phyloP scores from a whole-genome alignment of 2,329 filamentous ascomycete genomes.

The Metarhizium guizhouense region DNA sequence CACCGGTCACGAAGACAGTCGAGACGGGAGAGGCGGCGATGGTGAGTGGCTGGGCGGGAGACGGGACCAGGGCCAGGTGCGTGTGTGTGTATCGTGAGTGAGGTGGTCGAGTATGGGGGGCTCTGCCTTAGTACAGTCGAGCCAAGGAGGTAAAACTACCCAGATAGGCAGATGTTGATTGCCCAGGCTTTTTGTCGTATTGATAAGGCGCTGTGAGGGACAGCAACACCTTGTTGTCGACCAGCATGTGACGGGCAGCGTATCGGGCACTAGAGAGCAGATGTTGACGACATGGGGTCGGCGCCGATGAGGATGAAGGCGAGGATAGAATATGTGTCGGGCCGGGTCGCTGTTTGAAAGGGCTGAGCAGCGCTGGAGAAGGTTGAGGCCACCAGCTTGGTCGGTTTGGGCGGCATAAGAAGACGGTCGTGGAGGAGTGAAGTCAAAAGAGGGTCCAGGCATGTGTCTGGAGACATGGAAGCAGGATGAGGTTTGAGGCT shows the following conservation, averaged over 20 bases:
- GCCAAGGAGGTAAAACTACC: not conserved
- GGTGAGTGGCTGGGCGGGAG: not conserved
- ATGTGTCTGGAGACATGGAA: not conserved
- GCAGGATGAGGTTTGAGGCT: not conserved
- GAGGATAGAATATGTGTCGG: not conserved
- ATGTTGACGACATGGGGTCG: not conserved
- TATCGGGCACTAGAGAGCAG: not conserved
- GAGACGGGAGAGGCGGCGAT: constrained; percentile 1
- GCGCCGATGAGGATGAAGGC: not conserved
- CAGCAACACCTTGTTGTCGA: not conserved
- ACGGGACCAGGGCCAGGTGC: not conserved
- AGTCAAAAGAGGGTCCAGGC: not conserved
- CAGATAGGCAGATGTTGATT: not conserved
- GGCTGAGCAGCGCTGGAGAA: not conserved
- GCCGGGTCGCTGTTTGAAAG: not conserved
- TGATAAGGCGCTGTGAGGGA: not conserved
- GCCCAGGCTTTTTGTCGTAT: not conserved
- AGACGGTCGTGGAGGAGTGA: not conserved
- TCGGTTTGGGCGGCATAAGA: not conserved
- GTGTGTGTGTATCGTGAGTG: not conserved
- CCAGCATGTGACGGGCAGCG: not conserved
- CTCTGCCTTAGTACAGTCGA: not conserved
- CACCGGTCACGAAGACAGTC: constrained; percentile 8
- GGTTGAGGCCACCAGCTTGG: not conserved
- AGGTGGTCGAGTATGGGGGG: not conserved